Evolutionary conservation across 805 yeast genomes (phyloP).

Genomic region (Clavispora phyllophila): DNA sequence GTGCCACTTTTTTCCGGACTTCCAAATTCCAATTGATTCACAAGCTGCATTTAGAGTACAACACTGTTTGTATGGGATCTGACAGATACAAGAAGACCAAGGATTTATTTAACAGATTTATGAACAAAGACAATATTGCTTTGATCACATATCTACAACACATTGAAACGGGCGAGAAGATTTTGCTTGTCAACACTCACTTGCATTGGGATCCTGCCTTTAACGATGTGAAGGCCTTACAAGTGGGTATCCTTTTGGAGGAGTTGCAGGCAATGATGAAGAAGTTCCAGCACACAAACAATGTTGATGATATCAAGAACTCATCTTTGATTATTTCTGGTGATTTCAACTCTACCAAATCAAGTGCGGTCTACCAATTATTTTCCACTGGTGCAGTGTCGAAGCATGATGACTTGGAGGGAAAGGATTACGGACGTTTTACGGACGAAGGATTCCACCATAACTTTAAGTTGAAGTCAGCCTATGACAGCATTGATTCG

Average conservation of each 20-base stretch:
- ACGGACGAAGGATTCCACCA: conserved; percentile 87
- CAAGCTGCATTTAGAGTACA: conserved; percentile 75
- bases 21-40: conserved; percentile 65
- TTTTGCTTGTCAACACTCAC: conserved; percentile 85
- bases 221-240: conserved; percentile 94
- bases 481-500: conserved; percentile 69
- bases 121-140: conserved; percentile 93
- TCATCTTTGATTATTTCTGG: conserved; percentile 86
- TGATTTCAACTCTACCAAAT: conserved; percentile 84
- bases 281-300: conserved; percentile 40
- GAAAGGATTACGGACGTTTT: conserved; percentile 85
- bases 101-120: conserved; percentile 91
- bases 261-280: conserved; percentile 69
- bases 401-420: conserved; percentile 74
- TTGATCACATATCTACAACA: conserved; percentile 72
- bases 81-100: conserved; percentile 89
- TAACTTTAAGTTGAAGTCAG: conserved; percentile 73
- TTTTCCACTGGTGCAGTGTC: conserved; percentile 77
- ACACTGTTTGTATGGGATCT: conserved; percentile 71
- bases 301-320: conserved; percentile 49
- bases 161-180: conserved; percentile 59
- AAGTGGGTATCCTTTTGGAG: conserved; percentile 86
- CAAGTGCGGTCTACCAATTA: conserved; percentile 90
- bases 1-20: conserved; percentile 85
- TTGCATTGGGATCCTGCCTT: conserved; percentile 98